Evolutionary conservation across 2,329 filamentous ascomycete genomes (phyloP), one percentile per base, ranked within the genome.

Genomic region (Colletotrichum cordylinicola): DNA sequence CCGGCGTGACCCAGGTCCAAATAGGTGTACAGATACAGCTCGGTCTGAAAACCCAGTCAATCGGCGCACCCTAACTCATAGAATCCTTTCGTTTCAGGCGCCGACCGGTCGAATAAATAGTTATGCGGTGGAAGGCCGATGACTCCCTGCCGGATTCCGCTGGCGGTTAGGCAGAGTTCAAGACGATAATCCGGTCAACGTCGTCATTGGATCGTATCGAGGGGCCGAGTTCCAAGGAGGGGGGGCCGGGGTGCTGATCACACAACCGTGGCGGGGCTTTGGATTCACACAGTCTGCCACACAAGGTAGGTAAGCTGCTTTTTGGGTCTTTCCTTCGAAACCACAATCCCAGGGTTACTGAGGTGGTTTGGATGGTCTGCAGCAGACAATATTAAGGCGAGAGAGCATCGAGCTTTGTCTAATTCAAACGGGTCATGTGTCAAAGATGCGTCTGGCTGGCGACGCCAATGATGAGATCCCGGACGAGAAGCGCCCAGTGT

Each of bases 381-480:
- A 24, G 35, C 15, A 64, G 60, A 4, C 27, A 39, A 64, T 64
- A 7, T 29, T 27, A 35, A 61, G n/a, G 61, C n/a, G 35, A 21
- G 27, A 31, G 10, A 10, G 18, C 31, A 21, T 18, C 9, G 72
- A 65, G 72, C 72, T 65, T 71, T 65, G 67, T 65, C 60, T 66
- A 48, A 60, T 58, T 70, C 72, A 74, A 74, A 74, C 72, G 58
- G 33, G 27, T 27, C 18, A 33, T 71, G 67, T 74, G 64, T 74
- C 72, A 74, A 66, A 65, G 27, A 52, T 65, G 67, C 58, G 43
- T 27, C 33, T 60, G 27, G 67, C n/a, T 27, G n/a, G 39, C 66
- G 43, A 48, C 16, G 31, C 15, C 52, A 21, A 37, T 37, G 39
- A 66, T 21, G 43, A 52, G 33, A 43, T 33, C 31, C 56, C 31